phyloP scores from a whole-genome alignment of 352 stramenopile species.

The Phytopythium mirpurense region DNA sequence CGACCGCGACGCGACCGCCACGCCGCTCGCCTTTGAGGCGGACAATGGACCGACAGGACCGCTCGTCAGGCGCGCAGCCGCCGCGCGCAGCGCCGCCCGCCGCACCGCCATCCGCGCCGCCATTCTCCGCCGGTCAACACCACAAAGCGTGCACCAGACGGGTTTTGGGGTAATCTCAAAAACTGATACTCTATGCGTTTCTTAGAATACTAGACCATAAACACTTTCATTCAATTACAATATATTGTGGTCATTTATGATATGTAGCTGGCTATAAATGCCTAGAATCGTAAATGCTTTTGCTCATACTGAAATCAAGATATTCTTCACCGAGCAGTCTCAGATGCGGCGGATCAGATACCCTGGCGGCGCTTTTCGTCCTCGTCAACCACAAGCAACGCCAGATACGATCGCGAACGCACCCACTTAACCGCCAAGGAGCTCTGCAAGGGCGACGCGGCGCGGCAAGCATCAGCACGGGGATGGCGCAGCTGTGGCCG shows the following conservation, averaged over 20 bases:
- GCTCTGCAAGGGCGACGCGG: too few relatives aligned
- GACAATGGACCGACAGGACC: neutral
- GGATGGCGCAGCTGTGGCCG: conserved; percentile 26
- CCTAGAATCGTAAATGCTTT: neutral
- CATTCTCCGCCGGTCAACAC: too few relatives aligned
- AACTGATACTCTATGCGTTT: too few relatives aligned
- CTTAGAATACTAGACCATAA: too few relatives aligned
- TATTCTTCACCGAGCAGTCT: neutral
- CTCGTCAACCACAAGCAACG: neutral
- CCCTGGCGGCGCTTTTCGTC: neutral
- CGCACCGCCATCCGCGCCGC: neutral
- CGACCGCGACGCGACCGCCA: neutral
- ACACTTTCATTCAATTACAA: too few relatives aligned
- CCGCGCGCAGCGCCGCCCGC: conserved; percentile 4
- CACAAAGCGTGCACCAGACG: too few relatives aligned
- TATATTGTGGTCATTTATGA: too few relatives aligned
- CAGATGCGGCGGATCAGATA: neutral
- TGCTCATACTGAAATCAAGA: neutral
- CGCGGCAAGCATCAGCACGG: neutral
- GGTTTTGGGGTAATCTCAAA: too few relatives aligned
- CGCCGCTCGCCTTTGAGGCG: neutral
- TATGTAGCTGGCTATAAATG: too few relatives aligned
- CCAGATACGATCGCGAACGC: neutral
- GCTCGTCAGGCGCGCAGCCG: neutral
- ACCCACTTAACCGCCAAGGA: too few relatives aligned